Evolutionary conservation across 352 stramenopile genomes (phyloP).

Genomic region (Blastocystis sp.): DNA sequence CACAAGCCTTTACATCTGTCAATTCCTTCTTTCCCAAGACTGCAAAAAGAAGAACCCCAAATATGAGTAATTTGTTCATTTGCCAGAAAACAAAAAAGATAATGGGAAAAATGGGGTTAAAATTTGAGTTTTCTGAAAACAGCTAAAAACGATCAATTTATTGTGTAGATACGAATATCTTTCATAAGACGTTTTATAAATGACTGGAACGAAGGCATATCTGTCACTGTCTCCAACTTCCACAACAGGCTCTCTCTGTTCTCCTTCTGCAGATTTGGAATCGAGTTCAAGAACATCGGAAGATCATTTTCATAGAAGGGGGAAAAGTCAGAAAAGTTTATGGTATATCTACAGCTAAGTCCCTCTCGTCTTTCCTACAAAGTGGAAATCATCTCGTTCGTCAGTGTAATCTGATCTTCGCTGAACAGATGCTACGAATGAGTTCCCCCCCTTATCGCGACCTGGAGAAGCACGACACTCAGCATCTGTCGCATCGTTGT

Average conservation of each 20-base stretch:
- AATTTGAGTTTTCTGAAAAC: neutral
- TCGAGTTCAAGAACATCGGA: conserved; percentile 10
- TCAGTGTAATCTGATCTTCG: neutral
- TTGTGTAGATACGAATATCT: conserved; percentile 52
- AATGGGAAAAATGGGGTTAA: neutral
- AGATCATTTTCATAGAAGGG: conserved; percentile 5
- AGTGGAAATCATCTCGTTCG: conserved; percentile 32
- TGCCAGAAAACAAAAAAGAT: neutral
- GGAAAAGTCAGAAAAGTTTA: conserved; percentile 47
- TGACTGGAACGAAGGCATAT: conserved; percentile 52
- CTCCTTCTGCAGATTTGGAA: neutral
- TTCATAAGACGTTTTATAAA: conserved; percentile 17
- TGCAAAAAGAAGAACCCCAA: neutral
- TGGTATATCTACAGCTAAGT: conserved; percentile 12
- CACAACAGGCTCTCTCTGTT: neutral
- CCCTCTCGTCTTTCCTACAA: neutral
- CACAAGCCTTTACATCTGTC: neutral
- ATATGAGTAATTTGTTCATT: conserved; percentile 5
- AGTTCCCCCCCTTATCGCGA: neutral
- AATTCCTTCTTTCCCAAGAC: neutral
- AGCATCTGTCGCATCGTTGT: conserved; percentile 18
- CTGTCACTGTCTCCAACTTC: neutral
- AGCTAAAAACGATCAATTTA: neutral
- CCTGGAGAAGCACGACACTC: conserved; percentile 39
- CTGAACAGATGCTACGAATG: neutral